Evolutionary conservation across 2,329 filamentous ascomycete species (phyloP).

Genomic region (Clonostachys rhizophaga): DNA sequence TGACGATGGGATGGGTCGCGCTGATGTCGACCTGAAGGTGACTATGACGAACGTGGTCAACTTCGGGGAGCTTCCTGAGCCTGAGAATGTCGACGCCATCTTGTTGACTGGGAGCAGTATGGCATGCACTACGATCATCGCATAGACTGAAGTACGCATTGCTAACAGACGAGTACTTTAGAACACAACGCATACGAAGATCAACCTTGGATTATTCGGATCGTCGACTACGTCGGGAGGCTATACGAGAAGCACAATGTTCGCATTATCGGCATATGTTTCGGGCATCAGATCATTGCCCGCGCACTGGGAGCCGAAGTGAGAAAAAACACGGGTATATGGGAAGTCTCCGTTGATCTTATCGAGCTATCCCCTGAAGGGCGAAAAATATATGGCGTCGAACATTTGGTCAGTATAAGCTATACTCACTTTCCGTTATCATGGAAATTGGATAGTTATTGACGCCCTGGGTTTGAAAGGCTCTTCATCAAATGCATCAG

Average conservation of each 20-base stretch:
- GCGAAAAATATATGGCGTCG: neutral
- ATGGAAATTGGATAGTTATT: neutral
- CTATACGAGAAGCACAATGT: conserved; percentile 27
- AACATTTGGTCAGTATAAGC: neutral
- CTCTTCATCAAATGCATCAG: conserved; percentile 41
- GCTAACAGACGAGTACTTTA: neutral
- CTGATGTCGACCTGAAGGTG: conserved; percentile 13
- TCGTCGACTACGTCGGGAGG: conserved; percentile 29
- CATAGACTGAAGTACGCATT: no score
- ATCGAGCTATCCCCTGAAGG: conserved; percentile 2
- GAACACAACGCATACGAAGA: conserved; percentile 33
- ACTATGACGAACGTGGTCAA: conserved; percentile 22
- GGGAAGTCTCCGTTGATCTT: conserved; percentile 22
- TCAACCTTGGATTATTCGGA: conserved; percentile 36
- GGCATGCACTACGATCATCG: neutral
- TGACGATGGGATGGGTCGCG: conserved; percentile 3
- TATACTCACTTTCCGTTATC: conserved; percentile 16
- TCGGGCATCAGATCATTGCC: conserved; percentile 42
- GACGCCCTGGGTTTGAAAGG: neutral
- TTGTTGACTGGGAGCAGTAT: conserved; percentile 25
- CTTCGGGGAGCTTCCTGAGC: conserved; percentile 15
- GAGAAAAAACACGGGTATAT: conserved; percentile 29
- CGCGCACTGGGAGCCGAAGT: conserved; percentile 31
- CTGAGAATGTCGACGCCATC: conserved; percentile 19
- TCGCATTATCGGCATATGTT: conserved; percentile 39